A percentile compares a stretch with the other conserved stretches of the same genome.
phyloP scores from a whole-genome alignment of 2,329 filamentous ascomycete species.

The Fusarium guadeloupense region DNA sequence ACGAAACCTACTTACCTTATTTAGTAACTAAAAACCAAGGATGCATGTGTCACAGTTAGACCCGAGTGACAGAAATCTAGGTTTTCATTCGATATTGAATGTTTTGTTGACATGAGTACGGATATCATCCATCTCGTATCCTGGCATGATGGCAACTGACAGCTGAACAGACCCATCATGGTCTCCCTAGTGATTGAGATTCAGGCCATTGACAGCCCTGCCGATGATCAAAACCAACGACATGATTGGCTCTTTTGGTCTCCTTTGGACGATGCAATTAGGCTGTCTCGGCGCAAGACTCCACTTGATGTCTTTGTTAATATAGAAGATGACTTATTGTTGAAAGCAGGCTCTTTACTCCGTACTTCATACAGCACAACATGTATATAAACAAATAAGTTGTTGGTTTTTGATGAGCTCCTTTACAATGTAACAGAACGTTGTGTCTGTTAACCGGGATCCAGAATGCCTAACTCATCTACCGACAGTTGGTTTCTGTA shows the following conservation, averaged over 20 bases:
- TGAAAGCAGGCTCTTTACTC: no score
- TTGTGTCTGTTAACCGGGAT: conserved; percentile 8
- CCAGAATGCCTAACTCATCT: conserved; percentile 9
- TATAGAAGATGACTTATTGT: conserved; percentile 4
- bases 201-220: conserved; percentile 21
- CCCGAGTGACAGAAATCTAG: no score
- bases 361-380: no score
- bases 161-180: background rate
- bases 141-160: background rate
- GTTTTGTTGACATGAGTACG: background rate
- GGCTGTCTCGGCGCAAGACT: background rate
- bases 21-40: no score
- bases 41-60: background rate
- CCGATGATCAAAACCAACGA: conserved; percentile 14
- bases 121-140: background rate
- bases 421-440: background rate
- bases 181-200: conserved; percentile 32
- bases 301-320: background rate
- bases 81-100: background rate
- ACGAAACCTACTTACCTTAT: background rate
- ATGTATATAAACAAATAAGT: no score
- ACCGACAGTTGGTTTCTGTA: conserved; percentile 8
- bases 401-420: background rate
- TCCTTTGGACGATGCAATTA: background rate
- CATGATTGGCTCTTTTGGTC: conserved; percentile 13